A percentile compares a stretch with the other conserved stretches of the same genome.
phyloP scores from a whole-genome alignment of 306 rosid species.

The Leucaena leucocephala region DNA sequence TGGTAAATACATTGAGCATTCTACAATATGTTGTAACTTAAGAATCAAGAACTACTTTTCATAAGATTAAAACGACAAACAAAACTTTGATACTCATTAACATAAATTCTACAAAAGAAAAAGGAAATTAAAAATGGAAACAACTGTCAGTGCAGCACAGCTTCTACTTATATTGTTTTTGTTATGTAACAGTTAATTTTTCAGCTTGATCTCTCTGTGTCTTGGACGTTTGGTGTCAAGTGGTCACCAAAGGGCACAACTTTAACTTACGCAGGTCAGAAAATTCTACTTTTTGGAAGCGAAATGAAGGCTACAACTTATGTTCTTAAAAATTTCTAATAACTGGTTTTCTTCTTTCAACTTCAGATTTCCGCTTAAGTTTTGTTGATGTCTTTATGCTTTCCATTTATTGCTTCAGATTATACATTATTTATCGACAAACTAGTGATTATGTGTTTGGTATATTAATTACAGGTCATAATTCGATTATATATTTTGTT shows the following conservation, averaged over 20 bases:
- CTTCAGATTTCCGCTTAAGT: background rate
- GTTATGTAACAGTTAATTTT: slow-evolving; percentile 73
- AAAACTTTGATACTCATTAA: no score
- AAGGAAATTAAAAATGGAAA: no score
- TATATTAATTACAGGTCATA: slow-evolving; percentile 68
- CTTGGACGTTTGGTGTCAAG: slow-evolving; percentile 96
- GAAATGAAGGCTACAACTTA: slow-evolving; percentile 29
- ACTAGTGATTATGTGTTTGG: background rate
- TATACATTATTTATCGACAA: slow-evolving; percentile 11
- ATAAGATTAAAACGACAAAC: no score
- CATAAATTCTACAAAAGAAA: no score
- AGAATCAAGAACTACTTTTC: no score
- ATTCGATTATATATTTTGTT: slow-evolving; percentile 91
- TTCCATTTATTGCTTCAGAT: background rate
- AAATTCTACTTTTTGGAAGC: slow-evolving; percentile 36
- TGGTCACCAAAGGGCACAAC: slow-evolving; percentile 99
- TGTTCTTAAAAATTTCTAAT: background rate
- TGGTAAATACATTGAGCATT: background rate
- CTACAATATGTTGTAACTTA: slow-evolving; percentile 15
- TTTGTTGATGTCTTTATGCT: slow-evolving; percentile 25
- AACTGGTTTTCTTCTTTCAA: background rate
- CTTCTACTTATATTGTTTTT: background rate
- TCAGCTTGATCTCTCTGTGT: slow-evolving; percentile 89
- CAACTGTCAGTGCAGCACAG: no score
- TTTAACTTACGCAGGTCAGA: slow-evolving; percentile 91